Percentiles rank a stretch among this genome's conserved stretches.
Conservation (phyloP, 2,329 filamentous ascomycete genomes). For the Pseudogymnoascus sp. region DNA sequence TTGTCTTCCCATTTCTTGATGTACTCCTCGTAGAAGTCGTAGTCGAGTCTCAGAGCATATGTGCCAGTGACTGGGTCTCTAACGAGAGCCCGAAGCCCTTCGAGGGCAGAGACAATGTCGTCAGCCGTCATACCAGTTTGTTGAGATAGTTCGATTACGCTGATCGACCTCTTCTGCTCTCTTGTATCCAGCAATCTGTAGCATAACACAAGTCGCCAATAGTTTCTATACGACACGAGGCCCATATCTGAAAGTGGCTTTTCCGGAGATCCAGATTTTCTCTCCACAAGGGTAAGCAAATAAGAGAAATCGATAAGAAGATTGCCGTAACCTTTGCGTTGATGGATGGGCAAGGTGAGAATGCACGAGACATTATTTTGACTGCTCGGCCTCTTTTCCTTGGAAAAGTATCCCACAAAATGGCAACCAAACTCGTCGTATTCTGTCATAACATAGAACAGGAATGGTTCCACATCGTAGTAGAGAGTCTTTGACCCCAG, state of each 20-base stretch:
- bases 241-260: slow-evolving; percentile 98
- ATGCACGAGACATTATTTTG: slow-evolving; percentile 98
- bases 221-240: slow-evolving; percentile 91
- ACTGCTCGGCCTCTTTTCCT: slow-evolving; percentile 90
- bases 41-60: slow-evolving; percentile 84
- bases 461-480: slow-evolving; percentile 93
- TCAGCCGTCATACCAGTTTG: slow-evolving; percentile 93
- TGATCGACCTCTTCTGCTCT: slow-evolving; percentile 45
- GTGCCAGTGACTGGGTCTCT: slow-evolving; percentile 81
- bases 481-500: slow-evolving; percentile 98
- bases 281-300: slow-evolving; percentile 84
- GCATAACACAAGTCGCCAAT: slow-evolving; percentile 88
- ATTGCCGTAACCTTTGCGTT: slow-evolving; percentile 94
- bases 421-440: slow-evolving; percentile 89
- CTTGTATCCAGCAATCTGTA: slow-evolving; percentile 68
- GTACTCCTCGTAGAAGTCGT: slow-evolving; percentile 79
- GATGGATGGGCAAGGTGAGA: slow-evolving; percentile 89
- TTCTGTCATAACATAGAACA: slow-evolving; percentile 96
- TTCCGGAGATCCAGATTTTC: slow-evolving; percentile 91
- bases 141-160: slow-evolving; percentile 67
- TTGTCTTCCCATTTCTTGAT: slow-evolving; percentile 86
- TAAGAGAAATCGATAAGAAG: slow-evolving; percentile 98
- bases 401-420: slow-evolving; percentile 98
- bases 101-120: slow-evolving; percentile 89
- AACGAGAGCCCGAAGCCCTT: slow-evolving; percentile 82